Base-by-base conservation (phyloP, 768 basidiomycete species). In the Podaxis sp. region DNA sequence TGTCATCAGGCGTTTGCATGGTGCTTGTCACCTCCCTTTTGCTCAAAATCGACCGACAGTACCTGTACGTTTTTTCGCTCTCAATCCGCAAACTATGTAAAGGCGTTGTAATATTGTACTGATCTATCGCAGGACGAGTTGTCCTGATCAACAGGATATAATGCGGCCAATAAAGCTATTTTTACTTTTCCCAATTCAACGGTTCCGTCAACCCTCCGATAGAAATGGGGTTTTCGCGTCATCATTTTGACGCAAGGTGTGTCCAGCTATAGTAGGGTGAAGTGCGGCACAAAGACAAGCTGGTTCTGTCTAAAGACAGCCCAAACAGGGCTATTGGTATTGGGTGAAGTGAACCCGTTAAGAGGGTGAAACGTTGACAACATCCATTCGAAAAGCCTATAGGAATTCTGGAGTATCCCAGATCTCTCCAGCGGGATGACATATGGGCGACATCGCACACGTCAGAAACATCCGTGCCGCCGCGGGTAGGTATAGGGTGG, bases 171-270 rank as follows among this genome's bases (percentile, higher is more conserved):
- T 36, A 16, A 16, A n/a, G 32, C 53, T 55, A 55, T 55, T 61
- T 61, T 47, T 55, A 55, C 32, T 28, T 5, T 16, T 25, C 7
- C 27, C 52, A 44, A 38, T 36, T 54, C 36, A 46, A 47, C 53
- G 59, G 59, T 38, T 47, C 52, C 59, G 57, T 40, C 44, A 47
- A 21, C 44, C 32, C 53, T 54, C 59, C 59, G 59, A 60, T 23
- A 53, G 27, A 9, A 52, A 60, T 61, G 59, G 52, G 32, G 13
- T 37, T 14, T 48, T 59, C 57, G 13, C 53, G 59, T 61, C 59
- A 61, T 48, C 44, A 9, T 40, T 50, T 42, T 61, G 51, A 54
- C 59, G 47, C 50, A 47, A 14, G 52, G n/a, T 37, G 11, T 37
- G 25, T 54, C 23, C 18, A 54, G 36, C 18, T 23, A 48, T 27